Percentiles rank a stretch among this genome's conserved stretches.
Conservation (phyloP, 2,329 filamentous ascomycete genomes). For the Domatiomyces catenatus region DNA sequence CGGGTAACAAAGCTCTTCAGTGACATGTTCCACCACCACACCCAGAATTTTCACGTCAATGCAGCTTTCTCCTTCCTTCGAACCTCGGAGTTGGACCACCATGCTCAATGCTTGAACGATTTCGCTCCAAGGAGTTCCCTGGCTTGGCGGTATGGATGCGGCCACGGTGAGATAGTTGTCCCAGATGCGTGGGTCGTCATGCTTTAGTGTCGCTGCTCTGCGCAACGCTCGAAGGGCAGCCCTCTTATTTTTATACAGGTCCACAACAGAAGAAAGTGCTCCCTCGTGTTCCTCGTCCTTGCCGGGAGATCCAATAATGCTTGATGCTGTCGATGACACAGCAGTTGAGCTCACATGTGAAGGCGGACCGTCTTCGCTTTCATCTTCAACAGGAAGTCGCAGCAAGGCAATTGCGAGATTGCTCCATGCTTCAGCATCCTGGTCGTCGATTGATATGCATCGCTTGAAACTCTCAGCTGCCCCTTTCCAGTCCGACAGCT, state of each 20-base stretch:
- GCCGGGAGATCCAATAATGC: constrained; percentile 9
- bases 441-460: constrained; percentile 70
- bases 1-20: constrained; percentile 31
- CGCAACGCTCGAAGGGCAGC: constrained; percentile 78
- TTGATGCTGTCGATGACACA: not conserved
- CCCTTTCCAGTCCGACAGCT: constrained; percentile 58
- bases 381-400: constrained; percentile 27
- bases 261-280: constrained; percentile 4
- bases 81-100: constrained; percentile 57
- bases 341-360: constrained; percentile 9
- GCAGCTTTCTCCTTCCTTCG: constrained; percentile 55
- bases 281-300: constrained; percentile 18
- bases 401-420: constrained; percentile 79
- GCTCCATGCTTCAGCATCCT: constrained; percentile 84
- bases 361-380: constrained; percentile 17
- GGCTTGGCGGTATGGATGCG: constrained; percentile 51
- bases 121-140: constrained; percentile 47
- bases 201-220: constrained; percentile 65
- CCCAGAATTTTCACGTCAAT: constrained; percentile 60
- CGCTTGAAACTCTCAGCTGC: constrained; percentile 73
- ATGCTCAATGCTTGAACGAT: constrained; percentile 59
- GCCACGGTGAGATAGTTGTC: constrained; percentile 86
- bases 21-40: constrained; percentile 56
- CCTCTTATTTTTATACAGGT: constrained; percentile 49
- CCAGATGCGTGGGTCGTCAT: constrained; percentile 87